Base-by-base conservation (phyloP, 2,329 filamentous ascomycete species). In the Aspergillus piperis region DNA sequence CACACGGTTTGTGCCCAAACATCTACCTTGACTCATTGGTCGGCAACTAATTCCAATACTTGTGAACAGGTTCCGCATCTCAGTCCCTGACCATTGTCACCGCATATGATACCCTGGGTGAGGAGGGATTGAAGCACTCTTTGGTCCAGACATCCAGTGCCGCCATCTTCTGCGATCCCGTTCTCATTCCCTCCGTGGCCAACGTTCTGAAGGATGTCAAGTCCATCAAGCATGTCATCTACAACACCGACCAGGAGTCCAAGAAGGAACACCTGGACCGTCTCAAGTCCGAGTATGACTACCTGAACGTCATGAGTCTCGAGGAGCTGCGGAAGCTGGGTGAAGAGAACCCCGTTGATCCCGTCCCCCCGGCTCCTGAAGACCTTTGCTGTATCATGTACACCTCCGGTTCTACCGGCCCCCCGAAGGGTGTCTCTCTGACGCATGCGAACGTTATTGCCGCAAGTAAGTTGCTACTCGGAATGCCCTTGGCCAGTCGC, bases 61-160 rank as follows among this genome's bases (percentile, higher is more conserved):
- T 30, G 54, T 47, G 8, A 36, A 38, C 61, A 83, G 82, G 81
- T 81, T 89, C 86, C 58, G 78, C 88, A 19, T 93, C 92, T 15
- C 94, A 98, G 78, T 93, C 91, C 48, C 87, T 97, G 75, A 87
- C 91, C 61, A 93, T 97, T 67, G 94, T 97, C 54, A 98, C 94
- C 49, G 92, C 93, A 54, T 97, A 97, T 78, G 93, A 97, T 76
- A 96, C 92, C 30, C 88, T 97, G 48, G 93, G 93, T 57, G 86
- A 91, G 70, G 87, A 88, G 63, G 93, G 92, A 50, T 85, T 97
- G 64, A 87, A 89, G 79, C 92, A 96, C 81, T 96, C 92, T 3
- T 85, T 97, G 65, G 82, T 88, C 21, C 90, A 96, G 78, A 95
- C 92, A 56, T 82, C 87, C 63, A 89, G 91, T 55, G 87, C 87